phyloP scores from a whole-genome alignment of 768 basidiomycete species.

The Tulasnella sp. region DNA sequence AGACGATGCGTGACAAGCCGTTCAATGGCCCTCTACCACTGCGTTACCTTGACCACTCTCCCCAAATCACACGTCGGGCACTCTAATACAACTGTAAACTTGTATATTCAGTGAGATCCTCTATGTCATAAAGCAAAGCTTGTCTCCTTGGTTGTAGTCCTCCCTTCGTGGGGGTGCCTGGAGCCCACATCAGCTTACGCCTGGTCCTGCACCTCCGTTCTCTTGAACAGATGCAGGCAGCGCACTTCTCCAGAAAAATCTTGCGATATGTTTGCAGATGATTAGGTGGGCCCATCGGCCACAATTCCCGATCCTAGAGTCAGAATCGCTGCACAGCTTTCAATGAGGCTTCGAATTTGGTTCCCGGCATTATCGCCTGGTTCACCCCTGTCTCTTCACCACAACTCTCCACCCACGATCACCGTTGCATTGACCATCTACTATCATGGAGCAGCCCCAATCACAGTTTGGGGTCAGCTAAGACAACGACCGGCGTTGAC shows the following conservation, averaged over 20 bases:
- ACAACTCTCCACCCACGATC: neutral
- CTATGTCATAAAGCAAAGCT: no score
- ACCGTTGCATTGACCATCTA: neutral
- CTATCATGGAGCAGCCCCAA: neutral
- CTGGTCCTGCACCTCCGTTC: no score
- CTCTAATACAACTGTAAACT: no score
- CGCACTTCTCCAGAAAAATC: no score
- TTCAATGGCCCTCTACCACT: neutral
- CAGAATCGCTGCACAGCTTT: neutral
- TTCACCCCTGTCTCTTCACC: neutral
- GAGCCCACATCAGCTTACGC: no score
- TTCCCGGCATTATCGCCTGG: no score
- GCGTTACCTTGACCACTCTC: neutral
- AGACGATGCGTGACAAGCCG: slow-evolving; percentile 26
- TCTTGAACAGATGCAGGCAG: no score
- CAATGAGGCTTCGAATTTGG: neutral
- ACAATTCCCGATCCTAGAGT: neutral
- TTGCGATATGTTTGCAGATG: no score
- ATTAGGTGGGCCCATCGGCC: no score
- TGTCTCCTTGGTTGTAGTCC: no score
- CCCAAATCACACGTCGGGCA: neutral
- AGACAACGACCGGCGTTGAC: neutral
- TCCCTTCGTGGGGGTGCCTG: no score
- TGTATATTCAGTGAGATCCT: no score
- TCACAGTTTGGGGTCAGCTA: neutral